These are phyloP conservation scores for Sporothrix globosa DNA, from an alignment of 2,329 filamentous ascomycete genomes.

Conservation along the genomic window DNA sequence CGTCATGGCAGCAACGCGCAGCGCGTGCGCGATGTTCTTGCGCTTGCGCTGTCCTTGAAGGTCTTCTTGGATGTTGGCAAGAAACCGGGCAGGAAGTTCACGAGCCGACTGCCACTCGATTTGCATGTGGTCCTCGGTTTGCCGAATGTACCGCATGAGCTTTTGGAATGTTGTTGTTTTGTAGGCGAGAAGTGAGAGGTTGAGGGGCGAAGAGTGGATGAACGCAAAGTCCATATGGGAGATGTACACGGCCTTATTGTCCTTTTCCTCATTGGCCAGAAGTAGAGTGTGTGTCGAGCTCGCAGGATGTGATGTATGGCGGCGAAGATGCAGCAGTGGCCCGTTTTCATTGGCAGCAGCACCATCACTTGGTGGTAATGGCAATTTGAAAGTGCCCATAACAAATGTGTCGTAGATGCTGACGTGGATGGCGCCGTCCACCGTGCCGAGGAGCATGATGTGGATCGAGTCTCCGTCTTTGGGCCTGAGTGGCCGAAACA, in stretches of 20 bases:
- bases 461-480: constrained; percentile 75
- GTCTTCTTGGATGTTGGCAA: constrained; percentile 75
- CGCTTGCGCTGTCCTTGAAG: constrained; percentile 65
- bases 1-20: constrained; percentile 84
- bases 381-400: constrained; percentile 67
- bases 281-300: constrained; percentile 78
- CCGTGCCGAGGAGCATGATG: constrained; percentile 74
- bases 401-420: constrained; percentile 86
- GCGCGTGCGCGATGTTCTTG: constrained; percentile 67
- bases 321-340: constrained; percentile 42
- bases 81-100: constrained; percentile 76
- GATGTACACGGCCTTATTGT: constrained; percentile 58
- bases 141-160: constrained; percentile 79
- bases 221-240: constrained; percentile 83
- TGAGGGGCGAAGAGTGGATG: constrained; percentile 74
- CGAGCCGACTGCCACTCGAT: constrained; percentile 82
- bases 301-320: constrained; percentile 72
- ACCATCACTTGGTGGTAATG: constrained; percentile 40
- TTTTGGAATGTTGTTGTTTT: constrained; percentile 89
- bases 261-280: constrained; percentile 47
- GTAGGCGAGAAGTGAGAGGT: constrained; percentile 80
- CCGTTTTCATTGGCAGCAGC: constrained; percentile 33
- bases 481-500: constrained; percentile 65
- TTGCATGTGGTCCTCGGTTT: constrained; percentile 76
- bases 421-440: constrained; percentile 71